These are phyloP conservation scores for Sicyos baderoa DNA, from an alignment of 306 rosid genomes.

Conservation along the genomic window DNA sequence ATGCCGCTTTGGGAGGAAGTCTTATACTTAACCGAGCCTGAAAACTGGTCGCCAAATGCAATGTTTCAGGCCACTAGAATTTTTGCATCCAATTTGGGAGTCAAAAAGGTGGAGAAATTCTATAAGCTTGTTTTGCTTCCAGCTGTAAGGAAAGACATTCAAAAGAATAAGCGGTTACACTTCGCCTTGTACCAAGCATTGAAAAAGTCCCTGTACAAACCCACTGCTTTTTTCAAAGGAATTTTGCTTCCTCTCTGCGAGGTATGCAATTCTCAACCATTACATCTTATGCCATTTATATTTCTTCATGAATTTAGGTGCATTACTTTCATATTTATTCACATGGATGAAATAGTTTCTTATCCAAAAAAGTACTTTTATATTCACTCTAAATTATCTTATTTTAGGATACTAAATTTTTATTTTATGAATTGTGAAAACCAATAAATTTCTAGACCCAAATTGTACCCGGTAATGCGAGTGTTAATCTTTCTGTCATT, in stretches of 20 bases:
- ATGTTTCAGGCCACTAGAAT: slow-evolving; percentile 76
- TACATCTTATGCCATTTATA: neutral
- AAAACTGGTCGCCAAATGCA: slow-evolving; percentile 90
- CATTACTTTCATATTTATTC: neutral
- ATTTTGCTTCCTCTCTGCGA: slow-evolving; percentile 77
- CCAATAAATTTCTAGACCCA: neutral
- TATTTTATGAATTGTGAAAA: neutral
- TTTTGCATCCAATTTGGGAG: slow-evolving; percentile 72
- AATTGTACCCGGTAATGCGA: neutral
- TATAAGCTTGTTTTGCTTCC: slow-evolving; percentile 87
- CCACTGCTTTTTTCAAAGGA: slow-evolving; percentile 86
- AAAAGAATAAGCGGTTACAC: slow-evolving; percentile 69
- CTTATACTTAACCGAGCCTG: slow-evolving; percentile 77
- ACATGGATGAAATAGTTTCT: no score
- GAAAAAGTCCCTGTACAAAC: slow-evolving; percentile 81
- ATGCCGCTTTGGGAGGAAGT: slow-evolving; percentile 70
- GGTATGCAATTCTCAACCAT: slow-evolving; percentile 36
- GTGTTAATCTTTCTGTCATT: neutral
- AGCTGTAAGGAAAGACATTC: slow-evolving; percentile 69
- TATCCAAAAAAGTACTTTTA: neutral
- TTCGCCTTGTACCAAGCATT: slow-evolving; percentile 74
- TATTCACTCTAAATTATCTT: neutral
- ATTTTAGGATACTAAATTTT: neutral
- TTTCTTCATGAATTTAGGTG: neutral
- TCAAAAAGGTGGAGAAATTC: slow-evolving; percentile 64